Evolutionary conservation across 768 basidiomycete species (phyloP), one percentile per base, ranked within the genome.

Genomic region (Macrolepiota albuminosa): DNA sequence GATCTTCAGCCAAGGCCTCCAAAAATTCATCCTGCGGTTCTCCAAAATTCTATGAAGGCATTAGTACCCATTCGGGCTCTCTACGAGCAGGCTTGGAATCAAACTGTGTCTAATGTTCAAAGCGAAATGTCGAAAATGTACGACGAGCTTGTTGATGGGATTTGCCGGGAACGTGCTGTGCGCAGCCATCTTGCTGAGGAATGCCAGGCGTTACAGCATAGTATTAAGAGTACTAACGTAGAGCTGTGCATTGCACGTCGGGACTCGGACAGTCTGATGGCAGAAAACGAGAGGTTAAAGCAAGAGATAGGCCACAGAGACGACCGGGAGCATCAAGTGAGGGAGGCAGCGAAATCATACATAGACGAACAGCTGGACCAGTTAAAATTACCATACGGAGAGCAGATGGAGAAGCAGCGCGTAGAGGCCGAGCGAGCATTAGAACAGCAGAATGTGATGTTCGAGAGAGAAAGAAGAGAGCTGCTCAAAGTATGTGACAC

Each of bases 31-130:
- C 59, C 65, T 10, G 34, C 51, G 7, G 46, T 64, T 9, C 39
- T 57, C 0, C 53, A 59, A 8, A 61, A 57, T 48, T 54, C 64
- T 2, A 53, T 60, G 1, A 24, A 50, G 13, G 66, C 66, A 2
- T 58, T 67, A 2, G 56, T 56, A 0, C 66, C 66, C 4, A 64
- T 66, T 34, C 64, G 63, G 2, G 31, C 45, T 11, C 63, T 67
- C n/a, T 64, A 62, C 46, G 63, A 67, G 29, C 59, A 66, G 21
- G 64, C 60, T 6, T 66, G 67, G 67, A 31, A 59, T 33, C 61
- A 64, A 7, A 66, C 65, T 0, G 61, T 67, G 2, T 53, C 51
- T 1, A 64, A 62, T 26, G 67, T 67, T 11, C 67, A 67, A n/a
- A 31, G 21, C 24, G 67, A 67, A 54, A 64, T 67, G 57, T 43